These are phyloP conservation scores for Dictyostelium brefeldianum DNA, from an alignment of 78 protist genomes.

Conservation along the genomic window DNA sequence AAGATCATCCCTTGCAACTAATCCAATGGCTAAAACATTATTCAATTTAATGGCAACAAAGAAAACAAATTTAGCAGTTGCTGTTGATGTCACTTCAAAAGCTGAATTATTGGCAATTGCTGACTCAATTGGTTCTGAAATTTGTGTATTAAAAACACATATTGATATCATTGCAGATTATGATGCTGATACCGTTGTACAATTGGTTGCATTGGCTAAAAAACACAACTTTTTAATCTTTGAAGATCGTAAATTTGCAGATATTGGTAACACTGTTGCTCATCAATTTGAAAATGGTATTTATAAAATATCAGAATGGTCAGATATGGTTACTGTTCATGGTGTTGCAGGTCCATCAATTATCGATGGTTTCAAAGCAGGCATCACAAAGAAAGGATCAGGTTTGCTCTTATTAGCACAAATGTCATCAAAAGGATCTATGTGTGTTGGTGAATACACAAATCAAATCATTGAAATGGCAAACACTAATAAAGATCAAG, in stretches of 20 bases:
- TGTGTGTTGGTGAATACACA: slow-evolving; percentile 67
- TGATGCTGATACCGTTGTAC: slow-evolving; percentile 32
- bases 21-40: slow-evolving; percentile 62
- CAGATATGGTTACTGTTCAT: slow-evolving; percentile 83
- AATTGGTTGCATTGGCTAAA: slow-evolving; percentile 47
- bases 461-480: slow-evolving; percentile 76
- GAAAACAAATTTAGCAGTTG: slow-evolving; percentile 88
- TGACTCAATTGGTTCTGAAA: slow-evolving; percentile 87
- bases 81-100: slow-evolving; percentile 80
- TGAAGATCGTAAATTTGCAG: slow-evolving; percentile 97
- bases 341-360: slow-evolving; percentile 91
- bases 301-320: slow-evolving; percentile 87
- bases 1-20: slow-evolving; percentile 75
- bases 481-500: slow-evolving; percentile 55
- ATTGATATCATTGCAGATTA: slow-evolving; percentile 93
- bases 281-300: slow-evolving; percentile 91
- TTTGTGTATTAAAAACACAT: slow-evolving; percentile 94
- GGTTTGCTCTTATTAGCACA: slow-evolving; percentile 92
- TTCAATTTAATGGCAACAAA: slow-evolving; percentile 85
- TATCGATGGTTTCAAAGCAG: slow-evolving; percentile 58
- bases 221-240: slow-evolving; percentile 92
- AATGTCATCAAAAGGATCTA: slow-evolving; percentile 87
- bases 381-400: slow-evolving; percentile 52
- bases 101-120: slow-evolving; percentile 84
- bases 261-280: slow-evolving; percentile 92